Base-by-base conservation (phyloP, 768 basidiomycete genomes). In the Pulveroboletus frians region DNA sequence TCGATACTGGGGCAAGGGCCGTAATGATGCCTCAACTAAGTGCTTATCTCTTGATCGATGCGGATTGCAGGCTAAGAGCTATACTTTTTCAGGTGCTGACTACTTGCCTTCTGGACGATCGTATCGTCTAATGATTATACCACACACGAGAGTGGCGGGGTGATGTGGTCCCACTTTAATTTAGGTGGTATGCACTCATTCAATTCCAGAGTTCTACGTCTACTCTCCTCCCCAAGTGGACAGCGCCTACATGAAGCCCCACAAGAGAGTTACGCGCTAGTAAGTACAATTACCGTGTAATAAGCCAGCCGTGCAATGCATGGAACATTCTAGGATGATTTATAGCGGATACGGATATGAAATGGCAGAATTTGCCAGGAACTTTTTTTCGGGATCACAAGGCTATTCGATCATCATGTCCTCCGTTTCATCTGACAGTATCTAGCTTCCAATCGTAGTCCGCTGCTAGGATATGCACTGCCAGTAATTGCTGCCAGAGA, bases 11-110 rank as follows among this genome's bases (percentile, higher is more conserved):
- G 27, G 74, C 76, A 14, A 77, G 69, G 52, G 85, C 80, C 9
- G 64, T 85, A 38, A 77, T 90, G 76, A 69, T 80, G 34, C 86
- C 87, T 38, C 77, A 77, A 50, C 75, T 86, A 55, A 80, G 87
- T 83, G 60, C 49, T 48, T 60, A 39, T 54, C 46, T 31, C 35
- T 58, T 39, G 35, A 49, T 50, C 38, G 36, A 44, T 49, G 11
- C 5, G 32, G 35, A 42, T 32, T 41, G 48, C 35, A 35, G 43
- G 37, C 43, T 55, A 43, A 57, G 20, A 47, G 26, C 37, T 26
- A 37, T 41, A 6, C 5, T 13, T 26, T 36, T 49, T 36, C 41
- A 73, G 70, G 67, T 42, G 55, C 59, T 18, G 50, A 65, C 26
- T 72, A 78, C 58, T 65, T 79, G 31, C 78, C 78, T 46, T 59